These are phyloP conservation scores for Ophiosphaerella herpotricha DNA, from an alignment of 2,329 filamentous ascomycete species.

Conservation along the genomic window DNA sequence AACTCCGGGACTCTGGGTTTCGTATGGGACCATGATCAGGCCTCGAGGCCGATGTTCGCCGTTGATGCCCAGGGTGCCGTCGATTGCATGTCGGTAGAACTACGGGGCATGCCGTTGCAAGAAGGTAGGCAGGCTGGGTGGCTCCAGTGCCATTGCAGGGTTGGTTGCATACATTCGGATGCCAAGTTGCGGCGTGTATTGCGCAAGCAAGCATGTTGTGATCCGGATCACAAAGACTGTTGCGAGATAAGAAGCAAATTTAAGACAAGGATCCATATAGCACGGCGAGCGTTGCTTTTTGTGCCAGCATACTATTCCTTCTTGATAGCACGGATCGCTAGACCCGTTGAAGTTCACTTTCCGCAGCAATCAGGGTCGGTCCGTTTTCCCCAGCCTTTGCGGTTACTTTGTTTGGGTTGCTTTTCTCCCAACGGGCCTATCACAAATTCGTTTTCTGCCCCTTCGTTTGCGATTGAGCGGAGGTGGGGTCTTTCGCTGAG, in stretches of 20 bases:
- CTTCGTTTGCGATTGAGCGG: neutral
- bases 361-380: too few relatives aligned
- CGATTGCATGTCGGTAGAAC: constrained; percentile 38
- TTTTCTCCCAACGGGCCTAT: too few relatives aligned
- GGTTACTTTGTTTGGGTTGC: too few relatives aligned
- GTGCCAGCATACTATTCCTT: neutral
- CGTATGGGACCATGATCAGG: constrained; percentile 35
- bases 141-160: constrained; percentile 46
- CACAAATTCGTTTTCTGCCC: neutral
- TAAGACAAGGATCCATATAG: constrained; percentile 46
- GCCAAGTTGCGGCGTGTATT: constrained; percentile 27
- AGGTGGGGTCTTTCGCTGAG: neutral
- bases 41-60: constrained; percentile 36
- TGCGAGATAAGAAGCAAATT: constrained; percentile 44
- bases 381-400: too few relatives aligned
- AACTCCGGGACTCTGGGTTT: too few relatives aligned
- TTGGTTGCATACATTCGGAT: constrained; percentile 53
- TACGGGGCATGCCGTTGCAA: constrained; percentile 44
- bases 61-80: constrained; percentile 42
- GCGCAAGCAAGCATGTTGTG: constrained; percentile 34
- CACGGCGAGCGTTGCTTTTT: constrained; percentile 42
- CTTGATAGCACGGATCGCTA: neutral
- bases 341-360: neutral
- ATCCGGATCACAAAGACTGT: constrained; percentile 43
- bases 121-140: constrained; percentile 15